Conservation (phyloP, 2,329 filamentous ascomycete genomes). For the Calonectria montana region DNA sequence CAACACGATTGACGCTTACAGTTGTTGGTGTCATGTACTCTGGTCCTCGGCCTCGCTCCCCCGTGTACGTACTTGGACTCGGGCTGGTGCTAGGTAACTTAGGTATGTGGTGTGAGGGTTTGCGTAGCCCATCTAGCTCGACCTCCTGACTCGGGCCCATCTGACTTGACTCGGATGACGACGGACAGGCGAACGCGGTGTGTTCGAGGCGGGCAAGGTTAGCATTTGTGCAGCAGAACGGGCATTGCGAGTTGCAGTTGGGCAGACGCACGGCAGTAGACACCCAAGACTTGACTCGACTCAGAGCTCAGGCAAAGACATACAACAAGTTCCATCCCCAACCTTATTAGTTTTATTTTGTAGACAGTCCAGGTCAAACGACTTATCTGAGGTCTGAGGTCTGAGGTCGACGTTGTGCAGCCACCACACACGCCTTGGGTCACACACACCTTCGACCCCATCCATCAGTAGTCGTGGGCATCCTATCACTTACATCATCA, state of each 20-base stretch:
- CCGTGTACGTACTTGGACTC: background rate
- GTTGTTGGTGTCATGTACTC: slow-evolving; percentile 18
- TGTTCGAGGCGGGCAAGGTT: slow-evolving; percentile 26
- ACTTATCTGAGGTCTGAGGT: background rate
- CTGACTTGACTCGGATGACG: slow-evolving; percentile 45
- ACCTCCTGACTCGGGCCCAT: slow-evolving; percentile 43
- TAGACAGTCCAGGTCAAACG: background rate
- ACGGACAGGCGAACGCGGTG: slow-evolving; percentile 32
- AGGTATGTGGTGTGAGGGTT: slow-evolving; percentile 17
- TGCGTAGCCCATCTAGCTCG: slow-evolving; percentile 22
- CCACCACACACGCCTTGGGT: slow-evolving; percentile 13
- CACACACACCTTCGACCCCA: slow-evolving; percentile 15
- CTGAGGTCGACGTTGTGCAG: slow-evolving; percentile 16
- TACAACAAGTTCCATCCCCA: slow-evolving; percentile 9
- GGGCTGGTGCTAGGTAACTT: slow-evolving; percentile 1
- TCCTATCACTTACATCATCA: slow-evolving; percentile 28
- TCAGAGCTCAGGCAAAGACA: slow-evolving; percentile 16
- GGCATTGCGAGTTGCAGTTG: background rate
- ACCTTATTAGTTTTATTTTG: slow-evolving; percentile 8
- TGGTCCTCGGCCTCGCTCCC: background rate
- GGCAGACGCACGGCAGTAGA: background rate
- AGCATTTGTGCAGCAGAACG: slow-evolving; percentile 3
- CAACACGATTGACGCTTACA: slow-evolving; percentile 4
- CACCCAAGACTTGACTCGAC: slow-evolving; percentile 9
- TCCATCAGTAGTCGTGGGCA: background rate